Evolutionary conservation across 345 rosid genomes (phyloP), one percentile per base, ranked within the genome.

Genomic region (Eucalyptus urophylla): DNA sequence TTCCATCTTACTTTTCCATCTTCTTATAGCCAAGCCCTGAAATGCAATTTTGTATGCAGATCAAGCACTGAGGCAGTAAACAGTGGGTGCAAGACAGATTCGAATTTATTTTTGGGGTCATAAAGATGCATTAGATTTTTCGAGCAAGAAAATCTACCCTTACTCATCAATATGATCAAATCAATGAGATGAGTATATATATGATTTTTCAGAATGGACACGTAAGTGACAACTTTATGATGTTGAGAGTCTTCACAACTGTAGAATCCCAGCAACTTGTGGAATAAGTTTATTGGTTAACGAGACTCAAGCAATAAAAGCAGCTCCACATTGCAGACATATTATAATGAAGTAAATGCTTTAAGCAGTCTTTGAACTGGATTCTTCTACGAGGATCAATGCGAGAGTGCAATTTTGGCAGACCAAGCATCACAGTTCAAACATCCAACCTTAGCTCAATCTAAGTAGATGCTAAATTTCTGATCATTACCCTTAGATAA

Each of bases 51-150:
- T 53, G 58, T 8, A 53, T 53, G 58, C 11, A 19, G 58, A 53
- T 56, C 29, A 24, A 0, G 62, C 14, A 56, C 24, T 24, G 6
- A 24, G 62, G 16, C 16, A 25, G n/a, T 60, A 60, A 60, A 27
- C 0, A 22, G 62, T 56, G 29, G 62, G 13, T 56, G 6, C 62
- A 56, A 56, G 29, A 56, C 0, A 10, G 0, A 5, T 10, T 2
- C 6, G 14, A 56, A 0, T 11, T 24, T 2, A 8, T 53, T 50
- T 6, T 5, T 33, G 37, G 37, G 1, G 53, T 51, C 54, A 51
- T 6, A 16, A 51, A 16, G 2, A 51, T 51, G 2, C 21, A 0
- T 51, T 51, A 51, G 54, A 51, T 51, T 16, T 51, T 51, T 51
- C 4, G 58, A 53, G 58, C 0, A 4, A 53, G 25, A 8, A 56